A percentile compares a stretch with the other conserved stretches of the same genome.
Conservation (phyloP, 352 stramenopile species). For the Blastocystis hominis region DNA sequence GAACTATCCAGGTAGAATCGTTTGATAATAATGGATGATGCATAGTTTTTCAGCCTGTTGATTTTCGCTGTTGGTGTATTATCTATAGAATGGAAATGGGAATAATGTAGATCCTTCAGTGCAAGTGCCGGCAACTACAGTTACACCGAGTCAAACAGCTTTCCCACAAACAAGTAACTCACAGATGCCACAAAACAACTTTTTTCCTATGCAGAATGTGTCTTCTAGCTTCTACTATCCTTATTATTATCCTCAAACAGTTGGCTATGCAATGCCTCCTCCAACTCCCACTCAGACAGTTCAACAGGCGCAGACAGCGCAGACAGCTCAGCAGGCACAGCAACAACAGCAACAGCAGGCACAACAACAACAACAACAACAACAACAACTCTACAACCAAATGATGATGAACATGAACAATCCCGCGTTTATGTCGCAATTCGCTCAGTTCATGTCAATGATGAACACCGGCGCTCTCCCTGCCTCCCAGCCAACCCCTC, state of each 20-base stretch:
- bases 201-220: background rate
- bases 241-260: background rate
- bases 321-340: background rate
- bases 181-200: background rate
- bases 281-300: background rate
- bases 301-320: too few relatives aligned
- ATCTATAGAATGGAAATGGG: background rate
- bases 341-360: background rate
- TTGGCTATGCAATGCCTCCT: background rate
- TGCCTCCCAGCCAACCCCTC: background rate
- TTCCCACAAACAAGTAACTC: background rate
- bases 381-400: background rate
- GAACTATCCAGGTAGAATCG: background rate
- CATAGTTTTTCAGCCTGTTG: background rate
- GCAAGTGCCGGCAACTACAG: background rate
- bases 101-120: too few relatives aligned
- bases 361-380: background rate
- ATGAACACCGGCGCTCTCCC: background rate
- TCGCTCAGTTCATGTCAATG: slow-evolving; percentile 40
- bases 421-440: slow-evolving; percentile 14
- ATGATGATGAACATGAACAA: background rate
- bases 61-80: background rate
- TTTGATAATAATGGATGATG: background rate
- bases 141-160: background rate
- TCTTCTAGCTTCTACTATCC: background rate